A percentile compares a stretch with the other conserved stretches of the same genome.
Evolutionary conservation across 2,329 filamentous ascomycete species (phyloP).

Genomic region (Monosporascus sp.): DNA sequence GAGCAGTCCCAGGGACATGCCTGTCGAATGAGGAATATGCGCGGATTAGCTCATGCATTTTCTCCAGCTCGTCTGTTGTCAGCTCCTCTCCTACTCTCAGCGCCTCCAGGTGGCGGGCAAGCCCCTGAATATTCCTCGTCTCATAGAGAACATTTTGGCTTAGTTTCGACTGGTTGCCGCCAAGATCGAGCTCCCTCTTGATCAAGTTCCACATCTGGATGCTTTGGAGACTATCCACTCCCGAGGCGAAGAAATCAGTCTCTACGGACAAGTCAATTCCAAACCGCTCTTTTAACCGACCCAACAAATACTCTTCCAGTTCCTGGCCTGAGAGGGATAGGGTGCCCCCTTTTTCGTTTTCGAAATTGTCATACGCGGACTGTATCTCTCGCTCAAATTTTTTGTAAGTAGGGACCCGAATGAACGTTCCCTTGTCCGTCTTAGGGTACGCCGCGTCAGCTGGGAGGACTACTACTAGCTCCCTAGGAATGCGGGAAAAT

Average conservation of each 20-base stretch:
- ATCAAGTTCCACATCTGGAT: constrained; percentile 19
- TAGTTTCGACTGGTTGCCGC: constrained; percentile 4
- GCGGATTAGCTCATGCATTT: constrained; percentile 29
- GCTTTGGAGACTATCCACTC: constrained; percentile 24
- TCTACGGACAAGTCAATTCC: constrained; percentile 9
- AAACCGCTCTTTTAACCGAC: constrained; percentile 7
- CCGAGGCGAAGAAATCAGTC: constrained; percentile 24
- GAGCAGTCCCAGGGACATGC: constrained; percentile 13
- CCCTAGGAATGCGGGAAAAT: constrained; percentile 47
- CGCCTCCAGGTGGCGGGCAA: constrained; percentile 12
- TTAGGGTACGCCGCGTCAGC: constrained; percentile 39
- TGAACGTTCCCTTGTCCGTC: constrained; percentile 54
- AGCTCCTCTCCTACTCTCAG: constrained; percentile 10
- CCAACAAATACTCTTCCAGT: constrained; percentile 9
- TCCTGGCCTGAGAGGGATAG: constrained; percentile 1
- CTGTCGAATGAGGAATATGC: constrained; percentile 32
- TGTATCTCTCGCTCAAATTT: constrained; percentile 43
- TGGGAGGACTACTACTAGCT: constrained; percentile 46
- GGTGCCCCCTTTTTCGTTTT: constrained; percentile 4
- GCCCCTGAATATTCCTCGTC: constrained; percentile 18
- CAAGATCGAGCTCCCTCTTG: constrained; percentile 19
- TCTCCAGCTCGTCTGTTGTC: constrained; percentile 19
- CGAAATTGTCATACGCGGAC: constrained; percentile 32
- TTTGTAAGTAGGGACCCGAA: constrained; percentile 45
- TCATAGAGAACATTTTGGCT: constrained; percentile 27